Base-by-base conservation (phyloP, 139 green algal species). In the Chlorella ohadii region DNA sequence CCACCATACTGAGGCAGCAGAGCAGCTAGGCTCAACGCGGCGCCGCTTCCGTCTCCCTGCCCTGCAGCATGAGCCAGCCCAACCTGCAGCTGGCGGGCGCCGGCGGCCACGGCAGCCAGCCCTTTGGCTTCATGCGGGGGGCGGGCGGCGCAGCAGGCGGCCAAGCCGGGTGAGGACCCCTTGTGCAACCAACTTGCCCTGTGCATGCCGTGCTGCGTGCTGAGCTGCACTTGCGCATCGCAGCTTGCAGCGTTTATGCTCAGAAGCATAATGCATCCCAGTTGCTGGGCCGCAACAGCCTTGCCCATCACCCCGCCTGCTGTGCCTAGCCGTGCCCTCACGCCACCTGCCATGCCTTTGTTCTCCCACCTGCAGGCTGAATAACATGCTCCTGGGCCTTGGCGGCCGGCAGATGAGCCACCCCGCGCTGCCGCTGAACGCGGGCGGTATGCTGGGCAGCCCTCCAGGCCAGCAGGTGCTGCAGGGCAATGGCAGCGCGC, bases 51-150 rank as follows among this genome's bases (percentile, higher is more conserved):
- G 7, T 51, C 7, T 51, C 44, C 72, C 47, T 65, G 7, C 25
- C 19, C 70, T 34, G 72, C 72, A 66, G 34, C 34, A 86, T 85
- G 66, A 63, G 51, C 57, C 75, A 83, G 64, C 67, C 86, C 36
- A 90, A 87, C 85, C 78, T 89, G 57, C 57, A 73, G 63, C 38
- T 87, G 31, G 3, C 65, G 55, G 59, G 79, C 70, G n/a, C 28
- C 57, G 31, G 76, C 65, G 38, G 56, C 55, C 34, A 65, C 77
- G 70, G 78, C 39, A 63, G 71, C 3, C 33, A 31, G 51, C 36
- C 47, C 28, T 34, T 64, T 73, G 75, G 33, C 13, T 31, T 81
- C 23, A 55, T 64, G 65, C 72, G 71, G 57, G 41, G 81, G 28
- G 38, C 57, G 51, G 51, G 51, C 51, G 51, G 51, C 51, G 12